phyloP scores from a whole-genome alignment of 306 rosid species.

The Corylus avellana region DNA sequence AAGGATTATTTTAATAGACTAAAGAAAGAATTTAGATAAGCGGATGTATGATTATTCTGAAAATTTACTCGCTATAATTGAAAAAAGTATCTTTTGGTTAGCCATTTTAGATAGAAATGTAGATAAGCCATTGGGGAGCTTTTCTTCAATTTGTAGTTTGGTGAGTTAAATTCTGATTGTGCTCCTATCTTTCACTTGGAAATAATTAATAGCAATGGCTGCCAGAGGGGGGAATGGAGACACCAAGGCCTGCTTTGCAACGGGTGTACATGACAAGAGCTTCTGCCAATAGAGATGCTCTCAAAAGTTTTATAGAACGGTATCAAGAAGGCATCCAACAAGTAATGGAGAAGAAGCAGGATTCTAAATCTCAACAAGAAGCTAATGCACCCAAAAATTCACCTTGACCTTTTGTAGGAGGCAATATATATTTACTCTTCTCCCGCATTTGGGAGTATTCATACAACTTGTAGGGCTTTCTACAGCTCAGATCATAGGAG shows the following conservation, averaged over 20 bases:
- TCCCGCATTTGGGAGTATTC: conserved; percentile 8
- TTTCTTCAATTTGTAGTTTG: conserved; percentile 1
- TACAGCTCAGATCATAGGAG: background rate
- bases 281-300: conserved; percentile 80
- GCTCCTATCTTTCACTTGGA: conserved; percentile 23
- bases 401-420: too few species aligned
- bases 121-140: background rate
- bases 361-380: conserved; percentile 47
- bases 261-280: conserved; percentile 88
- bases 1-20: too few species aligned
- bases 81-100: too few species aligned
- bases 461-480: conserved; percentile 20
- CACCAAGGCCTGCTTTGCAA: conserved; percentile 79
- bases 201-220: conserved; percentile 58
- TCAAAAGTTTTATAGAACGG: conserved; percentile 77
- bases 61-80: too few species aligned
- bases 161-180: conserved; percentile 9
- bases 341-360: conserved; percentile 61
- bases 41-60: too few species aligned
- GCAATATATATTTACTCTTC: conserved; percentile 14
- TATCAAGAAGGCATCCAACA: conserved; percentile 83
- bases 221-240: conserved; percentile 68
- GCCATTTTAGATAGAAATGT: too few species aligned
- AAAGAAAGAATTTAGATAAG: too few species aligned
- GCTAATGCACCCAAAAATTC: conserved; percentile 35